Evolutionary conservation across 768 basidiomycete species (phyloP).

Genomic region (Rhodotorula toruloides): DNA sequence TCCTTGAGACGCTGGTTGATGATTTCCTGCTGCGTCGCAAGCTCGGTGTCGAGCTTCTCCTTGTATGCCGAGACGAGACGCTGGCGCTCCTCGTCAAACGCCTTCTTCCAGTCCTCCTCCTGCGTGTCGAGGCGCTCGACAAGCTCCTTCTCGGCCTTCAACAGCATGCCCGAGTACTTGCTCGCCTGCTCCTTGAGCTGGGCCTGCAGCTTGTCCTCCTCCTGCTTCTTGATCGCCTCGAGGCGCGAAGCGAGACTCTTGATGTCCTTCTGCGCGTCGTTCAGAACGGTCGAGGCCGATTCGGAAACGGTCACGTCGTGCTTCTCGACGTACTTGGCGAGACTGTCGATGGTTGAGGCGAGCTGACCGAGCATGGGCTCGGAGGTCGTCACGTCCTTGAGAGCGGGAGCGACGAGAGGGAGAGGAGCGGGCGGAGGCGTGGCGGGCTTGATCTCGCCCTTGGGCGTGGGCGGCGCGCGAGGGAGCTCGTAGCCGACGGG

Average conservation of each 20-base stretch:
- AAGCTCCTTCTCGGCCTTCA: constrained; percentile 77
- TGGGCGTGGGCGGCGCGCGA: constrained; percentile 49
- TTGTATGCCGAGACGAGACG: constrained; percentile 72
- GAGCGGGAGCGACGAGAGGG: constrained; percentile 73
- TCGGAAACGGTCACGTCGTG: constrained; percentile 53
- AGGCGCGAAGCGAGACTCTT: constrained; percentile 70
- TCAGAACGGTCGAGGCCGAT: constrained; percentile 59
- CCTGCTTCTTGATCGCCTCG: constrained; percentile 71
- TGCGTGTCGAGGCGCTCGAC: constrained; percentile 79
- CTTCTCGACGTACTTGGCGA: constrained; percentile 73
- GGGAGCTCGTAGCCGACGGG: constrained; percentile 80
- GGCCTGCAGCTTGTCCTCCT: constrained; percentile 61
- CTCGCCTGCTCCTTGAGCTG: constrained; percentile 73
- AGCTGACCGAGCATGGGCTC: constrained; percentile 93
- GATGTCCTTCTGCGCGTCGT: constrained; percentile 73
- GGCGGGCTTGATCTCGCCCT: constrained; percentile 41
- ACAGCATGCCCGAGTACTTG: constrained; percentile 73
- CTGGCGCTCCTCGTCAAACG: constrained; percentile 70
- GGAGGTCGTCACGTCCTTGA: constrained; percentile 64
- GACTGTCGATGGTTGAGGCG: constrained; percentile 83
- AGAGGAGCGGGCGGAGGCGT: constrained; percentile 50
- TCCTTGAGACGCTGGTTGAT: constrained; percentile 92
- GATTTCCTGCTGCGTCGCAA: constrained; percentile 79
- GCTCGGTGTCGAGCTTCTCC: constrained; percentile 75
- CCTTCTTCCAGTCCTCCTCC: constrained; percentile 75